Conservation (phyloP, 2,329 filamentous ascomycete genomes). For the Blastomyces percursus region DNA sequence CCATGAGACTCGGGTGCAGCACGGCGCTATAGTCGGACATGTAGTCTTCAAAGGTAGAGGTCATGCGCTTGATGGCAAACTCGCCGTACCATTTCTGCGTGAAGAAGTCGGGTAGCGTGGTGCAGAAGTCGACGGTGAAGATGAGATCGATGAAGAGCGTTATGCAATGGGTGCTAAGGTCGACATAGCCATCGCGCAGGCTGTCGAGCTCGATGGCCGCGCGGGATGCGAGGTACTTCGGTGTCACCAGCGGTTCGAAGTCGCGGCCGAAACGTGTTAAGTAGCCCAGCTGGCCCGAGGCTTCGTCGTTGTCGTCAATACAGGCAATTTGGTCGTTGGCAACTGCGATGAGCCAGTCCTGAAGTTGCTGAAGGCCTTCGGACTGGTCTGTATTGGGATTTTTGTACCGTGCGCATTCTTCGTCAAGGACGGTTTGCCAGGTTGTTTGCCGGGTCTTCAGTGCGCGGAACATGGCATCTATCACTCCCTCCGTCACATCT, state of each 20-base stretch:
- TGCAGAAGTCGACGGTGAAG: constrained; percentile 78
- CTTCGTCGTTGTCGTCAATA: constrained; percentile 68
- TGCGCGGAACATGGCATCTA: constrained; percentile 89
- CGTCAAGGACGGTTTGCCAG: constrained; percentile 81
- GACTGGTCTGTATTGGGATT: constrained; percentile 33
- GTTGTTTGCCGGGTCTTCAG: constrained; percentile 70
- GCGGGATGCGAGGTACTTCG: constrained; percentile 62
- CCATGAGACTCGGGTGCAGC: constrained; percentile 73
- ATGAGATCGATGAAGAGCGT: constrained; percentile 75
- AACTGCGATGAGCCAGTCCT: constrained; percentile 91
- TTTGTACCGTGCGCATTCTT: constrained; percentile 69
- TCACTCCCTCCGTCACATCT: constrained; percentile 87
- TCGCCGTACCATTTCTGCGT: constrained; percentile 78
- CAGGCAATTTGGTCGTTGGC: constrained; percentile 98
- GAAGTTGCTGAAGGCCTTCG: constrained; percentile 61
- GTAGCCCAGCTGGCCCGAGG: constrained; percentile 69
- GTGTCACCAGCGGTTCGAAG: constrained; percentile 68
- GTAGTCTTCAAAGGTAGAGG: constrained; percentile 92
- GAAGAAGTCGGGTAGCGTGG: constrained; percentile 81
- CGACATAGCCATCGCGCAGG: constrained; percentile 84
- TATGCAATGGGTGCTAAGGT: constrained; percentile 88
- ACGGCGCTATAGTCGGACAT: constrained; percentile 74
- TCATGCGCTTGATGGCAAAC: constrained; percentile 84
- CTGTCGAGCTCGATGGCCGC: constrained; percentile 60
- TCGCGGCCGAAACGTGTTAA: constrained; percentile 76